Evolutionary conservation across 805 yeast species (phyloP).

Genomic region (Suhomyces sp.): DNA sequence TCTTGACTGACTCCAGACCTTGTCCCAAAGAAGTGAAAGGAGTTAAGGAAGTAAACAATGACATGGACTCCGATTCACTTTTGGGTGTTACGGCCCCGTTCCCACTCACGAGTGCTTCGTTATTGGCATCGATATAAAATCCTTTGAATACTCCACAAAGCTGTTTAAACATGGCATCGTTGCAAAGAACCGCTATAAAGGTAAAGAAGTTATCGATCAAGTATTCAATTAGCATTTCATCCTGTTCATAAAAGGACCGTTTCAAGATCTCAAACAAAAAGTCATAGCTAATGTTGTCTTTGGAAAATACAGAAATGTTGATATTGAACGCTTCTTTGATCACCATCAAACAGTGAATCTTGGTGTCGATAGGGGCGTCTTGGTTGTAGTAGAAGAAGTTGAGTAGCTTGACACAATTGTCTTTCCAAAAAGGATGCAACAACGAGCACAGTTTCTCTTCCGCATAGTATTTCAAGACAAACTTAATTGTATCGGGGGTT

Average conservation of each 20-base stretch:
- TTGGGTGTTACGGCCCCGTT: not conserved
- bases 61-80: not conserved
- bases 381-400: slow-evolving; percentile 39
- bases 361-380: slow-evolving; percentile 18
- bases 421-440: slow-evolving; percentile 50
- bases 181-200: slow-evolving; percentile 16
- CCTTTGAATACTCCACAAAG: slow-evolving; percentile 13
- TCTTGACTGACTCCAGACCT: not conserved
- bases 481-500: slow-evolving; percentile 35
- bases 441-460: slow-evolving; percentile 54
- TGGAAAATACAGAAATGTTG: slow-evolving; percentile 29
- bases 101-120: not conserved
- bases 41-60: slow-evolving; percentile 24
- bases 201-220: slow-evolving; percentile 26
- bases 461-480: slow-evolving; percentile 47
- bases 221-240: slow-evolving; percentile 30
- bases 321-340: slow-evolving; percentile 36
- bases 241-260: slow-evolving; percentile 26
- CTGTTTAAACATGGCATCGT: slow-evolving; percentile 15
- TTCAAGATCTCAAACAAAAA: slow-evolving; percentile 31
- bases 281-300: slow-evolving; percentile 28
- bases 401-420: slow-evolving; percentile 43
- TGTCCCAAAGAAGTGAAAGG: slow-evolving; percentile 17
- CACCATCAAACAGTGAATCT: slow-evolving; percentile 30
- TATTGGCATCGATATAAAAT: not conserved